Base-by-base conservation (phyloP, 1,284 basidiomycete genomes). In the Marasmius oreades region DNA sequence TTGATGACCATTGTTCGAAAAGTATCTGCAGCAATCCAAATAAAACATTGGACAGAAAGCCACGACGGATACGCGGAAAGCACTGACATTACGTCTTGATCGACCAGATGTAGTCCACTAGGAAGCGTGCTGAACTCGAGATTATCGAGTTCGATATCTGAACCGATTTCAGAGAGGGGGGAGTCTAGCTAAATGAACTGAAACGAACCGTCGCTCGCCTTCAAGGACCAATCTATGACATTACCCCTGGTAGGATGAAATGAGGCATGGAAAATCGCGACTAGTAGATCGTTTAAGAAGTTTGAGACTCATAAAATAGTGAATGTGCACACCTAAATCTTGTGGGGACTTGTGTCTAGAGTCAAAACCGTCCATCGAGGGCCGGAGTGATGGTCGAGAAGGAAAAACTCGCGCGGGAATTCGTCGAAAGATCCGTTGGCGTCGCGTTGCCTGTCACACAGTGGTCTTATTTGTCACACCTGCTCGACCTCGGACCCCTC, bases 191-290 rank as follows among this genome's bases (percentile, higher is more conserved):
- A 12, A 20, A n/a, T 20, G 8, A 26, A 1, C 28, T 24, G 18
- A 28, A 39, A 64, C 77, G 57, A 55, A 85, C 88, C 85, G 58
- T 89, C 79, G 64, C 74, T 80, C 18, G 83, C 80, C 63, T 84
- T 88, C 26, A 86, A 66, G 39, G 75, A 81, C 88, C 90, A 92
- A 69, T 91, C 89, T 23, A 91, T 73, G 14, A 85, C 69, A 67
- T 90, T 91, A 11, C 89, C 89, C 62, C 82, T 78, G 11, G 89
- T 92, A 1, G 88, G 86, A 69, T 92, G 89, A 64, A 92, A 92
- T 14, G 89, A 89, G 34, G 85, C 79, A 71, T 92, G 89, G 61
- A 91, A 92, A 66, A 91, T 86, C 14, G 89, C 87, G 64, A 89
- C 89, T 91, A 55, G 10, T 43, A 20, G n/a, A 31, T 16, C 20